These are phyloP conservation scores for Claviceps purpurea DNA, from an alignment of 2,329 filamentous ascomycete species.

Conservation along the genomic window DNA sequence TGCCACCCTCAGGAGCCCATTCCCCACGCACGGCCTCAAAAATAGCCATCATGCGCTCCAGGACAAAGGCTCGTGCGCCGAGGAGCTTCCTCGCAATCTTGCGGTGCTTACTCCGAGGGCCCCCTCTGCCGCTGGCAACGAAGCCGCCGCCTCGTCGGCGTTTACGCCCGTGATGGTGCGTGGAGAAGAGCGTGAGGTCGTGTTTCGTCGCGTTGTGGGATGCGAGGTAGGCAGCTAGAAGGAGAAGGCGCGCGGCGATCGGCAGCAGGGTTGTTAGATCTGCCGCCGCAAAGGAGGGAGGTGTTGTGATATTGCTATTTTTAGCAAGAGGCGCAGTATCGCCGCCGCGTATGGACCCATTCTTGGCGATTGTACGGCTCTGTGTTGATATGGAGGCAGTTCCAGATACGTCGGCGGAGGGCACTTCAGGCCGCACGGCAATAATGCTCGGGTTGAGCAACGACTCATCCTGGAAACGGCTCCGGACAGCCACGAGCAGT, in stretches of 20 bases:
- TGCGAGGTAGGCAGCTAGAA: conserved; percentile 67
- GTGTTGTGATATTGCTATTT: not conserved
- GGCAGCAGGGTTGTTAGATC: conserved; percentile 49
- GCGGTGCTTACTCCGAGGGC: conserved; percentile 38
- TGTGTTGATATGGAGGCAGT: not conserved
- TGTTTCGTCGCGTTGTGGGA: conserved; percentile 67
- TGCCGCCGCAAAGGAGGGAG: conserved; percentile 10
- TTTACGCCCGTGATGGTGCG: conserved; percentile 42
- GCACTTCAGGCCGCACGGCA: conserved; percentile 12
- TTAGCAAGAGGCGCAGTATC: not conserved
- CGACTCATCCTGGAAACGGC: conserved; percentile 60
- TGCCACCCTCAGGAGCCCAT: conserved; percentile 28
- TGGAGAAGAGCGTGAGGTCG: conserved; percentile 64
- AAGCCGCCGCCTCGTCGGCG: conserved; percentile 36
- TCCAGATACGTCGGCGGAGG: not conserved
- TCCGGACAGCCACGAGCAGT: conserved; percentile 57
- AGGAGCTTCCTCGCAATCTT: conserved; percentile 68
- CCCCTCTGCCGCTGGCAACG: conserved; percentile 15
- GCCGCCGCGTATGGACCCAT: not conserved
- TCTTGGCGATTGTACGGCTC: not conserved
- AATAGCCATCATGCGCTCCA: conserved; percentile 69
- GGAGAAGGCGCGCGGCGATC: conserved; percentile 57
- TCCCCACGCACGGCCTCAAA: conserved; percentile 52
- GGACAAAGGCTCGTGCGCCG: conserved; percentile 61
- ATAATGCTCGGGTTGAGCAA: conserved; percentile 53